Evolutionary conservation across 176 grass and related monocot species (phyloP), one percentile per base, ranked within the genome.

Genomic region (Musa schizocarpa): DNA sequence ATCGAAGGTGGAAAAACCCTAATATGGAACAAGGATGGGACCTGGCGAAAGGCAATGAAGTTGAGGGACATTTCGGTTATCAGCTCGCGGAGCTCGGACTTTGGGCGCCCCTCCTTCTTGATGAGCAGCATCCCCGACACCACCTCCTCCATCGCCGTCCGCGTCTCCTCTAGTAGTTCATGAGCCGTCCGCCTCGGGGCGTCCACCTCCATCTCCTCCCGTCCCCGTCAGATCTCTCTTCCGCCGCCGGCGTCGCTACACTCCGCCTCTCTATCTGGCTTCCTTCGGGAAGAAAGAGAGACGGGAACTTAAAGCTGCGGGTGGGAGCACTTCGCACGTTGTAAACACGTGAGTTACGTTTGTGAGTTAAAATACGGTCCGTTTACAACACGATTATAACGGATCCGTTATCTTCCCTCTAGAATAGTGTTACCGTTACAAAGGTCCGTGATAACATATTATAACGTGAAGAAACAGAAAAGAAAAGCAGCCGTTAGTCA

Each of bases 61-160:
- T 84, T 88, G 66, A 99, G 95, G 11, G 91, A 99, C 95, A 91
- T 99, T 77, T 99, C 82, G 2, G 88, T 92, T 73, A 87, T 82
- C 59, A 92, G 95, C 82, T 99, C 90, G 2, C 88, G 91, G 51
- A 98, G 90, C 75, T 91, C 88, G 29, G 90, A 80, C 69, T 92
- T 94, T 24, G 91, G 91, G 24, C 74, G 73, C 66, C 80, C 88
- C 63, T 99, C 90, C 77, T 76, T 87, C 84, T 94, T 99, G 58
- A 90, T 78, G 70, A 86, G 83, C 54, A 99, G 86, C 49, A 99
- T 89, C 24, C 82, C 83, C 12, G 84, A 76, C 43, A 82, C 95
- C 65, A 99, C 78, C 81, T 92, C 89, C 78, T 99, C 91, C 62
- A 99, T 83, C 17, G 88, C 82, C 54, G 82, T 27, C 71, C 88